Base-by-base conservation (phyloP, 140 eudicot genomes). In the Stevia rebaudiana region DNA sequence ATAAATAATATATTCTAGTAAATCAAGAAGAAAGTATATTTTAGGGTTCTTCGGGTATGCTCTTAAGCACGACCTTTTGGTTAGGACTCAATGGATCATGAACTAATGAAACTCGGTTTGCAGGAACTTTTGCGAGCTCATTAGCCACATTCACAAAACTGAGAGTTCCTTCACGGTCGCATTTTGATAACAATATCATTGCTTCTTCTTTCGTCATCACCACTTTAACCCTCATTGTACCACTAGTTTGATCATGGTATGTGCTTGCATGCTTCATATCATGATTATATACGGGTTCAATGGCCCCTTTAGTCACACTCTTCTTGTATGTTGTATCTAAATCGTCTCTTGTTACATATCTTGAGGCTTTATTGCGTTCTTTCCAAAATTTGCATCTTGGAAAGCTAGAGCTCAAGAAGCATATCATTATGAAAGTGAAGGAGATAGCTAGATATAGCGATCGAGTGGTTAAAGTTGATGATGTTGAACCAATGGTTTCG, bases 181-280 rank as follows among this genome's bases (percentile, higher is more conserved):
- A 68, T 63, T 82, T 74, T 0, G 77, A 50, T 0, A 82, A 65
- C 41, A 82, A 37, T 31, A 72, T 28, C 24, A 59, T 63, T 25
- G 87, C 87, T 47, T 82, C 87, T 58, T 71, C 57, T 63, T 71
- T 82, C 3, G 77, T 82, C 87, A 82, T 74, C 81, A 74, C 40
- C 40, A 82, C 71, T 40, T 76, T 82, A 11, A 82, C 80, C 70
- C 51, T 68, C 25, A 47, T 8, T 7, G 18, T 42, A 23, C 55
- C 58, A 13, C 8, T 22, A 40, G 6, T 33, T 15, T 60, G 36
- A 16, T 50, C 13, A 1, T 31, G 54, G 24, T 44, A 42, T 7
- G 37, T 8, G 8, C 31, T 8, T 21, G n/a, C 17, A 21, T 18
- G 61, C 35, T 54, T 60, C 61, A 15, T 51, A 42, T 46, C 65